Evolutionary conservation across 163 green algal species (phyloP).

Genomic region (Prototheca cutis): DNA sequence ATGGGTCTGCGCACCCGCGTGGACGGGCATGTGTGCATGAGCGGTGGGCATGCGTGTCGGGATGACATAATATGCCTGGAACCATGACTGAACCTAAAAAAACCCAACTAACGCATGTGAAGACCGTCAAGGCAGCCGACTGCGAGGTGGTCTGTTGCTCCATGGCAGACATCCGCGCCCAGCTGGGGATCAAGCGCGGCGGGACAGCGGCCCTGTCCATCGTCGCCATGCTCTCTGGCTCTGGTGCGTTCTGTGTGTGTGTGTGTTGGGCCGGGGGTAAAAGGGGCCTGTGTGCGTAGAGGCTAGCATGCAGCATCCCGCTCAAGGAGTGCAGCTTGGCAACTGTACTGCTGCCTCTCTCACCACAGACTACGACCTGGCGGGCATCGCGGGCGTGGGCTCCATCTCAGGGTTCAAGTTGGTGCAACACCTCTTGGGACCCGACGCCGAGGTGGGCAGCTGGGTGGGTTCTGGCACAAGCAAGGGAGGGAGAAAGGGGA

Average conservation of each 20-base stretch:
- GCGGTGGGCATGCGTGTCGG: too few species aligned
- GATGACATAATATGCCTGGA: too few species aligned
- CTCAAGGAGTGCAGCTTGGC: neutral
- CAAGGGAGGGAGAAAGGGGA: too few species aligned
- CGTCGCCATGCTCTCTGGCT: conserved; percentile 52
- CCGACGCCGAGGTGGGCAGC: neutral
- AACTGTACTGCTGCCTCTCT: neutral
- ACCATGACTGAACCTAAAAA: too few species aligned
- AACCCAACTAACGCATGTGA: too few species aligned
- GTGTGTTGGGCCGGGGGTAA: neutral
- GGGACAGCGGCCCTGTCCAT: conserved; percentile 41
- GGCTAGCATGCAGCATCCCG: neutral
- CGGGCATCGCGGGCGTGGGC: conserved; percentile 25
- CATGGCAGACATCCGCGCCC: conserved; percentile 17
- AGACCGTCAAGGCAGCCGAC: conserved; percentile 1
- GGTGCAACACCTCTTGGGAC: conserved; percentile 11
- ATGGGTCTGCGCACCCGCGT: too few species aligned
- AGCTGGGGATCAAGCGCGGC: conserved; percentile 30
- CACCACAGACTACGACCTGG: conserved; percentile 28
- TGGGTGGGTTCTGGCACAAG: neutral
- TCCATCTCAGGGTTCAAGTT: neutral
- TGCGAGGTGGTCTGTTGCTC: conserved; percentile 12
- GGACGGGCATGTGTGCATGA: too few species aligned
- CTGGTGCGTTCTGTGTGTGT: conserved; percentile 3
- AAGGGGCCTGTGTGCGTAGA: neutral